Evolutionary conservation across 2,329 filamentous ascomycete species (phyloP).

Genomic region (Clarireedia sp.): DNA sequence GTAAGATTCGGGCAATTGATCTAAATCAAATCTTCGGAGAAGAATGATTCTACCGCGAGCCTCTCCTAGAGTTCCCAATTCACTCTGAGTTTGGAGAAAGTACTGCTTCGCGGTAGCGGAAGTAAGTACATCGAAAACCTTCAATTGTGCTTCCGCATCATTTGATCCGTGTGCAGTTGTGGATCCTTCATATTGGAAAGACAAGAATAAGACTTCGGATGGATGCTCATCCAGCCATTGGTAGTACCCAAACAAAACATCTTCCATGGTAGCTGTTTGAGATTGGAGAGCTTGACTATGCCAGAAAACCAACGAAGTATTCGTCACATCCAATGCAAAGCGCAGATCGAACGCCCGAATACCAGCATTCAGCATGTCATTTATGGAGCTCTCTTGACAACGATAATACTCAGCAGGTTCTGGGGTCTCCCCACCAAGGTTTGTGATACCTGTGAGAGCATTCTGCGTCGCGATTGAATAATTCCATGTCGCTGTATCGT

Average conservation of each 20-base stretch:
- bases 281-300: constrained; percentile 39
- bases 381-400: constrained; percentile 35
- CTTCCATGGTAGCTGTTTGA: constrained; percentile 35
- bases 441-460: constrained; percentile 32
- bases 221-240: constrained; percentile 40
- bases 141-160: constrained; percentile 31
- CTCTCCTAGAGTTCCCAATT: constrained; percentile 56
- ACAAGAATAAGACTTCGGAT: constrained; percentile 38
- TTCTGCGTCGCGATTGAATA: constrained; percentile 38
- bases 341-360: constrained; percentile 44
- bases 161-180: constrained; percentile 30
- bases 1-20: constrained; percentile 33
- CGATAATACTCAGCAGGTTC: constrained; percentile 30
- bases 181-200: constrained; percentile 39
- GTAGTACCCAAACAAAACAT: constrained; percentile 41
- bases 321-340: constrained; percentile 40
- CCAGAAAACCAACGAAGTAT: constrained; percentile 40
- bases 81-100: constrained; percentile 32
- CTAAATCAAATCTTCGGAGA: constrained; percentile 69
- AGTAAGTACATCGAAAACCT: constrained; percentile 34
- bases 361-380: constrained; percentile 36
- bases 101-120: constrained; percentile 33
- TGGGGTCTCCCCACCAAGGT: constrained; percentile 31
- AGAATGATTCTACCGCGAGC: constrained; percentile 76
- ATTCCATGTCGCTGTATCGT: constrained; percentile 46